Percentiles rank a stretch among this genome's conserved stretches.
Conservation (phyloP, 371 early-diverging fungal species). For the Encephalitozoon hellem region DNA sequence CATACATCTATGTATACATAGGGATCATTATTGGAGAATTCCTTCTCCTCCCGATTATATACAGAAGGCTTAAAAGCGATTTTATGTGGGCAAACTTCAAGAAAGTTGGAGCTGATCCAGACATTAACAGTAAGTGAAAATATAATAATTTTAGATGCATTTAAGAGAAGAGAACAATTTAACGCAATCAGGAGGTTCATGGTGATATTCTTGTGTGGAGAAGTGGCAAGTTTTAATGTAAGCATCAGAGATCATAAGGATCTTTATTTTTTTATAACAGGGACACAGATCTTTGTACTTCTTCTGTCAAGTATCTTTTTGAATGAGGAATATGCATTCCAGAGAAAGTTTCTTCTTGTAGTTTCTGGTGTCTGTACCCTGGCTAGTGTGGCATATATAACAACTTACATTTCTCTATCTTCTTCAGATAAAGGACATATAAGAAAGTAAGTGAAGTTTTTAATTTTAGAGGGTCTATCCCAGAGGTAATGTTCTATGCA, state of each 20-base stretch:
- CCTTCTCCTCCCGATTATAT: neutral
- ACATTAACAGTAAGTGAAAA: neutral
- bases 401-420: neutral
- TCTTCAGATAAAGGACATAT: neutral
- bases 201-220: neutral
- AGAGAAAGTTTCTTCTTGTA: neutral
- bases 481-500: neutral
- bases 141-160: neutral
- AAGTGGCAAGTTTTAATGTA: neutral
- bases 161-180: neutral
- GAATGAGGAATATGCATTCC: neutral
- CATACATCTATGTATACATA: neutral
- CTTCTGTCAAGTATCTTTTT: neutral
- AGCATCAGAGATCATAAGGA: neutral
- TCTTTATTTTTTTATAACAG: neutral
- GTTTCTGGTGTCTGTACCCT: neutral
- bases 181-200: neutral
- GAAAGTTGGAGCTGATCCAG: conserved; percentile 1
- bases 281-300: neutral
- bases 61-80: neutral
- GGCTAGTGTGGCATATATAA: neutral
- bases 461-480: conserved; percentile 2
- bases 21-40: neutral
- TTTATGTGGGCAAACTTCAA: conserved; percentile 14
- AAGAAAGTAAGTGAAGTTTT: neutral